Evolutionary conservation across 208 protist genomes (phyloP).

Genomic region (Leishmania mexicana): DNA sequence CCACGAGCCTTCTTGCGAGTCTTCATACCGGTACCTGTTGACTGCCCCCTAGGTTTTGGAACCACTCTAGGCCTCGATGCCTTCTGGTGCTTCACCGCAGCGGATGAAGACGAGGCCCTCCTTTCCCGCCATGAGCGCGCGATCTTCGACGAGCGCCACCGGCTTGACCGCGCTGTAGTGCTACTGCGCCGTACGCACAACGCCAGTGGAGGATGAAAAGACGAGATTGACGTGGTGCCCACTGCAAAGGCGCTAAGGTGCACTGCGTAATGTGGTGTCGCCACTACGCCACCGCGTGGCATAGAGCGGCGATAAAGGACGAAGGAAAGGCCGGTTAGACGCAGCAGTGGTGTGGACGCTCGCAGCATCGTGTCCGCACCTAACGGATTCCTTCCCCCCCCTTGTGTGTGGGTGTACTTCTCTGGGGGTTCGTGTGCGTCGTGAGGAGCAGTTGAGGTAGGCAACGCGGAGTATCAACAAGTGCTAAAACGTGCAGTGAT

Average conservation of each 20-base stretch:
- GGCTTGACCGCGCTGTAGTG: background rate
- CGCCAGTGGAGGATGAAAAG: background rate
- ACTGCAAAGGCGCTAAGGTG: too few species aligned
- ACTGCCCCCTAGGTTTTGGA: background rate
- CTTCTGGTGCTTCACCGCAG: background rate
- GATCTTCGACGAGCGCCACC: background rate
- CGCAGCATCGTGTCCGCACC: conserved; percentile 4
- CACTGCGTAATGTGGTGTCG: background rate
- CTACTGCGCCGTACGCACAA: background rate
- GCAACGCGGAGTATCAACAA: background rate
- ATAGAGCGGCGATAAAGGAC: background rate
- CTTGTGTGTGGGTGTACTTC: too few species aligned
- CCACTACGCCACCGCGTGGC: background rate
- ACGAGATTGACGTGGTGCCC: background rate
- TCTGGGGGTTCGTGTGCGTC: background rate
- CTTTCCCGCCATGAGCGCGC: conserved; percentile 5
- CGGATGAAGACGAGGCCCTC: background rate
- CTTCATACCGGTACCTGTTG: background rate
- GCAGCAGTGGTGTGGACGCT: background rate
- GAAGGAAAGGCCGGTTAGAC: background rate
- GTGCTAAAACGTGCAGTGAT: background rate
- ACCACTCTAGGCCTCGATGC: background rate
- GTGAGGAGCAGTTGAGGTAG: background rate
- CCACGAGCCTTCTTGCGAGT: background rate
- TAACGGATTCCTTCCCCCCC: background rate